phyloP scores from a whole-genome alignment of 2,329 filamentous ascomycete genomes.

The Epichloe elymi region DNA sequence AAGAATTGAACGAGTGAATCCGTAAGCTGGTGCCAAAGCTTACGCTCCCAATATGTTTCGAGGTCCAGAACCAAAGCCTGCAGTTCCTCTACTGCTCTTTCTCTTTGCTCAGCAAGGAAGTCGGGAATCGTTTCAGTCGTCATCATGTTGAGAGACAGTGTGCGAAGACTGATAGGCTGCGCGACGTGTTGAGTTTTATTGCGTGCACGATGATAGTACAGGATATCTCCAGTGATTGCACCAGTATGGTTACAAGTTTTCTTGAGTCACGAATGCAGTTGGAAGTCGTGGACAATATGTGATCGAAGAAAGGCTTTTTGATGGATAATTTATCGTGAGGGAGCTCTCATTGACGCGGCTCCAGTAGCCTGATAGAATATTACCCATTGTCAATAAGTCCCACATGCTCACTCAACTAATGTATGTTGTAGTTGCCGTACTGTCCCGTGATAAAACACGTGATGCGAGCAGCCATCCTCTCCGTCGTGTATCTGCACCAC shows the following conservation, averaged over 20 bases:
- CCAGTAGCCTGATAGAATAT: not conserved
- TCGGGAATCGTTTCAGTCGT: constrained; percentile 79
- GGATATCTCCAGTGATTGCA: not conserved
- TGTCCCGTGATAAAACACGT: not conserved
- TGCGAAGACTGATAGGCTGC: not conserved
- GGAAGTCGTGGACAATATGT: not conserved
- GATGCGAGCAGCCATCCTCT: not conserved
- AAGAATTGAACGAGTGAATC: constrained; percentile 83
- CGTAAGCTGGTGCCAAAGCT: constrained; percentile 98
- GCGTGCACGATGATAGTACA: not conserved
- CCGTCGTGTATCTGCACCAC: not conserved
- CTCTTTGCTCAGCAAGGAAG: constrained; percentile 83
- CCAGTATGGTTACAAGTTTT: not conserved
- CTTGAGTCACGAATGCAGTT: too few relatives aligned
- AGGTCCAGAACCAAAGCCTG: constrained; percentile 83
- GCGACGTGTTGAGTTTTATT: not conserved
- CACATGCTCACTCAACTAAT: not conserved
- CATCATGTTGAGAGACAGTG: constrained; percentile 36
- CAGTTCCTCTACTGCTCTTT: constrained; percentile 73
- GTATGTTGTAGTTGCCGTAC: not conserved
- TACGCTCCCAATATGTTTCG: constrained; percentile 95
- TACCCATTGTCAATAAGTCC: too few relatives aligned
- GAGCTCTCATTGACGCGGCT: constrained; percentile 20
- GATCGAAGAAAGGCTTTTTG: not conserved
- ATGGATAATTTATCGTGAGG: not conserved